Percentiles rank a stretch among this genome's conserved stretches.
Conservation (phyloP, 495 filamentous ascomycete species). For the Hypoxylon rickii region DNA sequence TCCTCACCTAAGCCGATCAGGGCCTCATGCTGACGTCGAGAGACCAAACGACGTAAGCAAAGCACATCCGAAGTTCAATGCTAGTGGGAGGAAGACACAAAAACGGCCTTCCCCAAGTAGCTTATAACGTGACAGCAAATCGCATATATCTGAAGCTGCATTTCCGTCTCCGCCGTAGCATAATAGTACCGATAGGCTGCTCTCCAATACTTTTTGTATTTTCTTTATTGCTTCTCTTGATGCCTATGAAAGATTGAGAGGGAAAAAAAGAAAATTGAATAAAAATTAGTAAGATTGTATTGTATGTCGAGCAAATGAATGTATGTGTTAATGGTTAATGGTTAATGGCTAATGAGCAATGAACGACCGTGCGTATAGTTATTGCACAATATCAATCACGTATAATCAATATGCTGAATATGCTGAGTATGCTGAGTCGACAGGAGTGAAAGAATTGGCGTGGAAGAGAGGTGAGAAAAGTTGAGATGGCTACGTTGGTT, state of each 20-base stretch:
- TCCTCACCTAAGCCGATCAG: conserved; percentile 32
- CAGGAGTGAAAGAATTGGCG: conserved; percentile 2
- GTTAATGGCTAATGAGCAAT: no score
- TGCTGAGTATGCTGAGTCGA: no score
- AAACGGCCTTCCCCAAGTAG: conserved; percentile 5
- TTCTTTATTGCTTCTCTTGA: no score
- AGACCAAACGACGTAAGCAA: conserved; percentile 23
- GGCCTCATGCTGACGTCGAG: conserved; percentile 34
- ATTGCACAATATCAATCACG: no score
- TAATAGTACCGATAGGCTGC: no score
- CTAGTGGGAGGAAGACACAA: conserved; percentile 4
- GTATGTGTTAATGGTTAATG: neutral
- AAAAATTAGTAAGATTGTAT: no score
- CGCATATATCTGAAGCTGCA: conserved; percentile 22
- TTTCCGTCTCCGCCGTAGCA: conserved; percentile 33
- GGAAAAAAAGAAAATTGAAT: no score
- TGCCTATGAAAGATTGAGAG: no score
- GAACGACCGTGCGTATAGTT: no score
- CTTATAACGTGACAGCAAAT: conserved; percentile 21
- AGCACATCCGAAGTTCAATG: conserved; percentile 15
- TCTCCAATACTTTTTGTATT: no score
- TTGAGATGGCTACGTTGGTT: conserved; percentile 11
- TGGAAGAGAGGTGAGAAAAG: conserved; percentile 14
- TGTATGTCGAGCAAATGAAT: neutral
- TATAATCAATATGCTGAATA: no score